phyloP scores from a whole-genome alignment of 805 yeast species.

The Candida andamanensis region DNA sequence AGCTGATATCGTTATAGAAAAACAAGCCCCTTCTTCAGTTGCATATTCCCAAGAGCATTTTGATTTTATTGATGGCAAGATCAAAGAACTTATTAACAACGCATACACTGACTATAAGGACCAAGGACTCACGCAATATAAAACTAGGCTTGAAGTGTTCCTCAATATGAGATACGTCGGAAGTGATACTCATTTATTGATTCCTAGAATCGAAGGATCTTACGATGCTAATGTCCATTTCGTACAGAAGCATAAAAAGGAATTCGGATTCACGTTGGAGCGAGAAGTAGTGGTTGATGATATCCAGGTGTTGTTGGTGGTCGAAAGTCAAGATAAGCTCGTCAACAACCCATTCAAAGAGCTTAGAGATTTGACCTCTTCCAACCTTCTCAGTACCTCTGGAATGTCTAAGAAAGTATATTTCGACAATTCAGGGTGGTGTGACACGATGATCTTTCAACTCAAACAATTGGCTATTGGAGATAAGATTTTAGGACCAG shows the following conservation, averaged over 20 bases:
- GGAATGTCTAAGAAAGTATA: constrained; percentile 13
- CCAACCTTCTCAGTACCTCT: not conserved
- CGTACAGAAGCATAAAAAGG: constrained; percentile 24
- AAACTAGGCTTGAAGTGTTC: constrained; percentile 55
- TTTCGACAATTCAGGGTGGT: constrained; percentile 28
- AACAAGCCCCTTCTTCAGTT: constrained; percentile 31
- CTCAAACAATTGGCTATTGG: constrained; percentile 21
- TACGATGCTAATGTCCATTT: constrained; percentile 21
- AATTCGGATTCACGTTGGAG: constrained; percentile 34
- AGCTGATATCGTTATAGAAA: constrained; percentile 31
- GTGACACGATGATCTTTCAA: constrained; percentile 18
- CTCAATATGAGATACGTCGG: constrained; percentile 81
- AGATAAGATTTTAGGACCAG: constrained; percentile 21
- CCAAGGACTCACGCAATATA: constrained; percentile 47
- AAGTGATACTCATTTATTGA: constrained; percentile 83
- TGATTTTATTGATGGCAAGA: constrained; percentile 39
- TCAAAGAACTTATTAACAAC: constrained; percentile 38
- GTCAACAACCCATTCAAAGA: constrained; percentile 50
- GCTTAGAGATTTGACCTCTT: constrained; percentile 12
- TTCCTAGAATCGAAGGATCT: constrained; percentile 28
- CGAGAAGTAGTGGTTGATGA: constrained; percentile 34
- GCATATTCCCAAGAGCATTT: constrained; percentile 17
- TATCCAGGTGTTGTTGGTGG: constrained; percentile 48
- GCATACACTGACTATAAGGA: constrained; percentile 33
- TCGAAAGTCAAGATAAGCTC: constrained; percentile 44